These are phyloP conservation scores for Nymphaea thermarum DNA, from an alignment of 164 flowering plant genomes.

Conservation along the genomic window DNA sequence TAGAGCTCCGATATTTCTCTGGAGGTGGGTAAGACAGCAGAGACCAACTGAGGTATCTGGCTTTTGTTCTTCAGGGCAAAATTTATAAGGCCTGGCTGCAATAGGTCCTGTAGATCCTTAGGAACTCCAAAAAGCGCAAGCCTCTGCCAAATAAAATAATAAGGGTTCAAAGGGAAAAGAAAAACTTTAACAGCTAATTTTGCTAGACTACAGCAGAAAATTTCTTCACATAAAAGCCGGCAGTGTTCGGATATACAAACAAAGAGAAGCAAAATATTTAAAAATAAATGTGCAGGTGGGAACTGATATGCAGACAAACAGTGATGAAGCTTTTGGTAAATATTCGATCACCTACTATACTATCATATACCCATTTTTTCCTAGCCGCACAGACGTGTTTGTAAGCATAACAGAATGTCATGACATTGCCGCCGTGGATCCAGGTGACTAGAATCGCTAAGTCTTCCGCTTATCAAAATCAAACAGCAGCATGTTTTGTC, in stretches of 20 bases:
- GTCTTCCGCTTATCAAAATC: too few species aligned
- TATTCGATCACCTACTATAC: too few species aligned
- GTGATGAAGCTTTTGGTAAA: not conserved
- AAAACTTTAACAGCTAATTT: not conserved
- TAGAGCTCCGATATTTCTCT: conserved; percentile 29
- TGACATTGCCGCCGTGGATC: too few species aligned
- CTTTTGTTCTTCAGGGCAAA: conserved; percentile 33
- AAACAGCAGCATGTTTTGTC: too few species aligned
- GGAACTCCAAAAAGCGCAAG: conserved; percentile 54
- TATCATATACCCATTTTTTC: too few species aligned
- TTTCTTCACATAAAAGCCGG: not conserved
- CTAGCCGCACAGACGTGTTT: too few species aligned
- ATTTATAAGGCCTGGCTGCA: conserved; percentile 39
- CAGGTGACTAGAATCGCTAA: too few species aligned
- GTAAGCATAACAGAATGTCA: too few species aligned
- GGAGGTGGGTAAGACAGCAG: conserved; percentile 52
- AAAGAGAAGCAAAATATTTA: too few species aligned
- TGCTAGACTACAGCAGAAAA: not conserved
- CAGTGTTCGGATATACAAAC: too few species aligned
- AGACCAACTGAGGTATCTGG: conserved; percentile 30
- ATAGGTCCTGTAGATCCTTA: conserved; percentile 19
- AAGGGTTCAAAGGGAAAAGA: not conserved
- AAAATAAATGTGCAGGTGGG: too few species aligned
- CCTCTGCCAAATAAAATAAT: conserved; percentile 32
- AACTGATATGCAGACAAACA: too few species aligned